Percentiles rank a stretch among this genome's conserved stretches.
Conservation (phyloP, 352 stramenopile species). For the Phytopythium aichiense region DNA sequence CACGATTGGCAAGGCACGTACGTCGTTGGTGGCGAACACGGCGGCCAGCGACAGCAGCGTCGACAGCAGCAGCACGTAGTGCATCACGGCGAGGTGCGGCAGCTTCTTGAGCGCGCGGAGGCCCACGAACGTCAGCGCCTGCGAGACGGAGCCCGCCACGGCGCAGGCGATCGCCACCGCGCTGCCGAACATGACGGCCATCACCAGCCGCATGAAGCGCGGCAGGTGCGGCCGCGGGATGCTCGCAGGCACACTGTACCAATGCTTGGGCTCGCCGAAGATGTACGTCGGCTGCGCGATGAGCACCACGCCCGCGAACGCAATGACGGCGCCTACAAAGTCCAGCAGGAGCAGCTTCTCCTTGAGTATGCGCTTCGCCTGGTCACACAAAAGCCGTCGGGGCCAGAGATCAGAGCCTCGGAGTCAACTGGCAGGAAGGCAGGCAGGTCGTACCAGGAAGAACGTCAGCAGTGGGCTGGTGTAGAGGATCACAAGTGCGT, state of each 20-base stretch:
- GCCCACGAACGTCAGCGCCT: constrained; percentile 37
- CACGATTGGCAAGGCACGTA: constrained; percentile 2
- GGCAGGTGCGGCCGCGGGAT: constrained; percentile 11
- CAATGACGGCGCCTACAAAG: constrained; percentile 31
- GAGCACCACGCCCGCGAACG: constrained; percentile 39
- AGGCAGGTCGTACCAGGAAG: constrained; percentile 29
- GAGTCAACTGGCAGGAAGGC: neutral
- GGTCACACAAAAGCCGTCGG: neutral
- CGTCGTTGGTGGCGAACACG: constrained; percentile 23
- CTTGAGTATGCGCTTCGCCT: constrained; percentile 37
- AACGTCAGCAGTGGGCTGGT: constrained; percentile 61
- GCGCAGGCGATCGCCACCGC: constrained; percentile 25
- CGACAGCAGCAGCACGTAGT: constrained; percentile 47
- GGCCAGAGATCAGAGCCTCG: neutral
- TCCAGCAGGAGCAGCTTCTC: constrained; percentile 34
- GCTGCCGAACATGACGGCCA: constrained; percentile 23
- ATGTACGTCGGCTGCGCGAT: constrained; percentile 41
- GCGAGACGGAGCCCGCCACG: constrained; percentile 22
- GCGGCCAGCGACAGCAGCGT: constrained; percentile 33
- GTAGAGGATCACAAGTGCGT: constrained; percentile 64
- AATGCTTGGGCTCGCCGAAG: constrained; percentile 29
- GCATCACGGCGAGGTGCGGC: constrained; percentile 51
- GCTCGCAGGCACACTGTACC: constrained; percentile 16
- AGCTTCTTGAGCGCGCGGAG: constrained; percentile 43
- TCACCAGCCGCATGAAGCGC: constrained; percentile 10